phyloP scores from a whole-genome alignment of 1,284 basidiomycete species.

The Ganoderma sinense region DNA sequence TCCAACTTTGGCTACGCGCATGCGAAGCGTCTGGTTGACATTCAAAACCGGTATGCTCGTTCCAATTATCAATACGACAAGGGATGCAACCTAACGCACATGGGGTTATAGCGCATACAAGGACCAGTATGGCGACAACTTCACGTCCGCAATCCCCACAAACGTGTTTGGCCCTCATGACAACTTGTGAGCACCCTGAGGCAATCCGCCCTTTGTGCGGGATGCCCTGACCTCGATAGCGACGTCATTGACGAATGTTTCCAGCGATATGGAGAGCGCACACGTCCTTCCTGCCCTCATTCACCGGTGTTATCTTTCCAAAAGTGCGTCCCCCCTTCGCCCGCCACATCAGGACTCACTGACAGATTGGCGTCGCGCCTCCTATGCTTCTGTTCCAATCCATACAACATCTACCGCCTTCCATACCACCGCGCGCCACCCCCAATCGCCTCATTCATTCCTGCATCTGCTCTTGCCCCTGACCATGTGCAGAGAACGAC shows the following conservation, averaged over 20 bases:
- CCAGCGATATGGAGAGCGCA: conserved; percentile 83
- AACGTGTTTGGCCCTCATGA: conserved; percentile 90
- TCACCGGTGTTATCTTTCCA: conserved; percentile 89
- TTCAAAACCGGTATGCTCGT: conserved; percentile 82
- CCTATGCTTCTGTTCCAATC: not conserved
- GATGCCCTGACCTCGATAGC: not conserved
- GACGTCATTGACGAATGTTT: conserved; percentile 13
- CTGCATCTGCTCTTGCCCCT: no score
- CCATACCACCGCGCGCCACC: not conserved
- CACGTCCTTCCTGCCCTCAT: conserved; percentile 92
- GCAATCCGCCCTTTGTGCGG: conserved; percentile 12
- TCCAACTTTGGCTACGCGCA: conserved; percentile 94
- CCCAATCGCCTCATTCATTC: not conserved
- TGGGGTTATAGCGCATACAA: conserved; percentile 76
- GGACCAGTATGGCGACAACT: conserved; percentile 89
- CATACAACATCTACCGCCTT: not conserved
- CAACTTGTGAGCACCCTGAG: conserved; percentile 62
- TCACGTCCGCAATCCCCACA: conserved; percentile 92
- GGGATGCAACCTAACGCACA: not conserved
- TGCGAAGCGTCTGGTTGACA: conserved; percentile 92
- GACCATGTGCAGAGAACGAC: conserved; percentile 69
- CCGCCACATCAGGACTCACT: not conserved
- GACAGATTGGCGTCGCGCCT: not conserved
- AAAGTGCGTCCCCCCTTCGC: conserved; percentile 59
- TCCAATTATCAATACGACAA: not conserved